phyloP scores from a whole-genome alignment of 2,329 filamentous ascomycete genomes.

The Penicillium thymicola region DNA sequence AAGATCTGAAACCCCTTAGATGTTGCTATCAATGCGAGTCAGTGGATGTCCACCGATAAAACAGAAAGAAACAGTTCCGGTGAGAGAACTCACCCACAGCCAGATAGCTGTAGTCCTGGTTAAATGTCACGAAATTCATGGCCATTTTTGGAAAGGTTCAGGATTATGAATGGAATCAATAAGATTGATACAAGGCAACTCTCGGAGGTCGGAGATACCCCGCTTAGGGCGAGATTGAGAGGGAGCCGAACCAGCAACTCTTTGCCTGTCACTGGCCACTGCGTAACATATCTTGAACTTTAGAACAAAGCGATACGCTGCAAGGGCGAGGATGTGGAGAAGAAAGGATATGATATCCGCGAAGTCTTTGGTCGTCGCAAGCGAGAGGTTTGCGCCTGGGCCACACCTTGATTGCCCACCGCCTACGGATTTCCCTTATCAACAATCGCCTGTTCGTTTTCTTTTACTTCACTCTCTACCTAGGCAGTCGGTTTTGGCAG shows the following conservation, averaged over 20 bases:
- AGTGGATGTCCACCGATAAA: constrained; percentile 5
- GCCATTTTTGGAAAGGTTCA: constrained; percentile 52
- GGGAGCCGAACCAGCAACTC: constrained; percentile 14
- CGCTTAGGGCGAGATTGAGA: constrained; percentile 14
- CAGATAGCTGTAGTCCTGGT: constrained; percentile 96
- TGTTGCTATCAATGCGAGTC: constrained; percentile 59
- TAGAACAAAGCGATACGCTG: not conserved
- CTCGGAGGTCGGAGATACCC: constrained; percentile 18
- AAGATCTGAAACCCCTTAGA: constrained; percentile 94
- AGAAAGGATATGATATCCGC: constrained; percentile 11
- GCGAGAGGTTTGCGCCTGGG: constrained; percentile 35
- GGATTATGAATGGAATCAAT: not conserved
- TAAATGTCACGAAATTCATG: constrained; percentile 98
- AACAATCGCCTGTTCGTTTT: constrained; percentile 2
- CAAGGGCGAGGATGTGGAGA: not conserved
- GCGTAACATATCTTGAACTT: constrained; percentile 14
- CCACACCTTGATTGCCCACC: constrained; percentile 38
- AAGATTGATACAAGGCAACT: constrained; percentile 15
- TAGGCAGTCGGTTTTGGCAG: not conserved
- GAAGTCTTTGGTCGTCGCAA: constrained; percentile 26
- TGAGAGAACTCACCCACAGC: constrained; percentile 69
- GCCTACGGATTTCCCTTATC: constrained; percentile 17
- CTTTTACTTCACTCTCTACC: constrained; percentile 2
- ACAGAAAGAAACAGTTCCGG: not conserved
- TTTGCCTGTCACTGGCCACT: constrained; percentile 20